Evolutionary conservation across 768 basidiomycete genomes (phyloP).

Genomic region (Leccinum uliginosum): DNA sequence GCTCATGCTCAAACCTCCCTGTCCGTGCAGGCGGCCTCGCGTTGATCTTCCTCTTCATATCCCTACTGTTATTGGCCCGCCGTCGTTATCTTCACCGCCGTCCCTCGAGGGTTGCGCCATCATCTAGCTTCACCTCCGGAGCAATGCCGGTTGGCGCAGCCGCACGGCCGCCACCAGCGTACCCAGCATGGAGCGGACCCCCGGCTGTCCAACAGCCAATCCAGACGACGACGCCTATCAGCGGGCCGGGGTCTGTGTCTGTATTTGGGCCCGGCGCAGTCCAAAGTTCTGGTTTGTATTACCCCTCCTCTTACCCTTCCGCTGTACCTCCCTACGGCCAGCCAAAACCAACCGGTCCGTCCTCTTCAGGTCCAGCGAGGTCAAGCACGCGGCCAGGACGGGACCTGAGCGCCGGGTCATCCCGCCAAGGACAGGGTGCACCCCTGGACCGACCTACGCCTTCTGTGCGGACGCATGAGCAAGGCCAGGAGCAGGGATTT

Average conservation of each 20-base stretch:
- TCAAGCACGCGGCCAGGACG: background rate
- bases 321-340: background rate
- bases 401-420: background rate
- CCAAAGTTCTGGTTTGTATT: background rate
- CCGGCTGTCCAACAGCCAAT: background rate
- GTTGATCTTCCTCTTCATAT: conserved; percentile 9
- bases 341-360: background rate
- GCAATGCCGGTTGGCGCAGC: background rate
- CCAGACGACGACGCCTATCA: background rate
- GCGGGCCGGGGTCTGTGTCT: background rate
- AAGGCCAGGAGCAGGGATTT: background rate
- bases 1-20: background rate
- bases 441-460: background rate
- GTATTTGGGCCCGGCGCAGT: background rate
- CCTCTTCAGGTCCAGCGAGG: background rate
- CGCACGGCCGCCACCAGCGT: background rate
- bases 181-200: background rate
- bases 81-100: conserved; percentile 2
- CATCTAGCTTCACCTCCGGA: background rate
- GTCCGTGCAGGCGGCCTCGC: conserved; percentile 5
- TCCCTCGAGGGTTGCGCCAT: background rate
- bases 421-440: background rate
- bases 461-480: background rate
- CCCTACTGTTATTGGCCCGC: conserved; percentile 2
- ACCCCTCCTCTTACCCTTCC: background rate